Base-by-base conservation (phyloP, 139 green algal species). In the Auxenochlorella protothecoides region DNA sequence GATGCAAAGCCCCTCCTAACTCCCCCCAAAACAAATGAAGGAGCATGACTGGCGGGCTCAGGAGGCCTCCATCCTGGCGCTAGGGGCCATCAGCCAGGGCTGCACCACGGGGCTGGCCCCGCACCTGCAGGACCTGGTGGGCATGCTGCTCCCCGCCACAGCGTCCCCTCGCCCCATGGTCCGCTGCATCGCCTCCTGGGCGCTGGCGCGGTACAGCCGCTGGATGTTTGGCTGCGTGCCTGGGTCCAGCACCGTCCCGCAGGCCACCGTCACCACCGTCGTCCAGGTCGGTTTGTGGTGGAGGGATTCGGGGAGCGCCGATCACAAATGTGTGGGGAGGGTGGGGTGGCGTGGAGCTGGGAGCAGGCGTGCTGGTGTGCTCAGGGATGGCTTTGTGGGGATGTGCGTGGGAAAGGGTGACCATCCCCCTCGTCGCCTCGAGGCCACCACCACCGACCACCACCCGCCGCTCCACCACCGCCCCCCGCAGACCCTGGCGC, bases 31-130 rank as follows among this genome's bases (percentile, higher is more conserved):
- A 63, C 11, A 63, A 10, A 10, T 63, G 59, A 13, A 13, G 59
- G 59, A 64, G 13, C 53, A 51, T 59, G 84, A 89, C 70, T 96
- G 87, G 90, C 79, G 86, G 12, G 77, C 83, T 53, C 76, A 89
- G 6, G 92, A 97, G 79, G 84, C 74, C 4, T 92, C 90, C 55
- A 93, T 98, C 57, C 76, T 98, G 10, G 90, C 92, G 3, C 77
- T 98, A 62, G 94, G 94, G 3, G 94, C 94, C 1, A 79, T 98
- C 14, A 79, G 78, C 0, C 86, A 98, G 69, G 94, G 94, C 16
- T 98, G 94, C 75, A 77, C 82, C 59, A 68, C 62, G n/a, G 92
- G 87, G 7, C 79, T 97, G 65, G 71, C 84, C 53, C 86, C 82
- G 3, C 83, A 87, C 76, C 72, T 97, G 54, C 70, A 79, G 10